These are phyloP conservation scores for Aspergillus amoenus DNA, from an alignment of 2,329 filamentous ascomycete genomes.

Conservation along the genomic window DNA sequence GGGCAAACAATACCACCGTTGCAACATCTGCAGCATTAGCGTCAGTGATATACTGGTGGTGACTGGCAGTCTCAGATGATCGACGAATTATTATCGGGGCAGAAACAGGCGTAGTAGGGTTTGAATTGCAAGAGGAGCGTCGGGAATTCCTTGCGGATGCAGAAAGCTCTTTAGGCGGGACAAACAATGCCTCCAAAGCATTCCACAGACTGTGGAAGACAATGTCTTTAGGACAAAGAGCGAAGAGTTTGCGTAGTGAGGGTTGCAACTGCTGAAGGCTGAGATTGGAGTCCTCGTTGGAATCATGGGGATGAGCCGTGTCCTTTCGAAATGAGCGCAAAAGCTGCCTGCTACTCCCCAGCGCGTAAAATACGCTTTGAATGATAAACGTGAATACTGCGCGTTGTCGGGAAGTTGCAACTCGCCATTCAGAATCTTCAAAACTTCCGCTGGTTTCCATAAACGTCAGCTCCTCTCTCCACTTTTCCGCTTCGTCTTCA, in stretches of 20 bases:
- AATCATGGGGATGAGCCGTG: constrained; percentile 5
- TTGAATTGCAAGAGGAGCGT: constrained; percentile 31
- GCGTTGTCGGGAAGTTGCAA: constrained; percentile 38
- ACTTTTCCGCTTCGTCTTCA: constrained; percentile 37
- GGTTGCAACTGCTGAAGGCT: constrained; percentile 33
- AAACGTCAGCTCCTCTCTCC: constrained; percentile 39
- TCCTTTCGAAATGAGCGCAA: constrained; percentile 40
- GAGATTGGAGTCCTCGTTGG: constrained; percentile 16
- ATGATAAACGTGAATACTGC: constrained; percentile 41
- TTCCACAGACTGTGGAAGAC: constrained; percentile 44
- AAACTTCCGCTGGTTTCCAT: constrained; percentile 38
- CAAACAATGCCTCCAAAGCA: constrained; percentile 39
- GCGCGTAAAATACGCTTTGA: constrained; percentile 46
- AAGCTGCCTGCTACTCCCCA: constrained; percentile 42
- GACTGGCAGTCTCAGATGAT: constrained; percentile 26
- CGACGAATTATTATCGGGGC: constrained; percentile 27
- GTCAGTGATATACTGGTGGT: constrained; percentile 36
- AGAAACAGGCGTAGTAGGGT: constrained; percentile 18
- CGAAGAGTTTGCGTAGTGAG: constrained; percentile 36
- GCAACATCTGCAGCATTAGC: constrained; percentile 40
- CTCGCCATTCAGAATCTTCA: constrained; percentile 38
- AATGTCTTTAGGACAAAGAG: constrained; percentile 42
- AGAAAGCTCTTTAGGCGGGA: constrained; percentile 39
- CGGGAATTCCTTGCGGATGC: constrained; percentile 30
- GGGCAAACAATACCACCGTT: constrained; percentile 38